Base-by-base conservation (phyloP, 257 asterid genomes). In the Ocimum tenuiflorum region DNA sequence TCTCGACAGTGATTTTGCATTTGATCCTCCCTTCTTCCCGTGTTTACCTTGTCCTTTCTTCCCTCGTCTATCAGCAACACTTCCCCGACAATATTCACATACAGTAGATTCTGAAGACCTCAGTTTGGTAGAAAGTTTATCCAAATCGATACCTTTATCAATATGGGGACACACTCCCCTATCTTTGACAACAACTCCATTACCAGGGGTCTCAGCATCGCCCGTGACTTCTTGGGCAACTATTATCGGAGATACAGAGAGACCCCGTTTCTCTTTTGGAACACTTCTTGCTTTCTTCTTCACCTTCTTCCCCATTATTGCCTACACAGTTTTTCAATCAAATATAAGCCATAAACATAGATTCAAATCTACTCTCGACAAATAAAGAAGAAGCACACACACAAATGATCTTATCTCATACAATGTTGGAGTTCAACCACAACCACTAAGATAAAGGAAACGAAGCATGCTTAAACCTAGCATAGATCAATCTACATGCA, bases 71-170 rank as follows among this genome's bases (percentile, higher is more conserved):
- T 85, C 88, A 46, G 45, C 82, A 49, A 49, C 78, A 55, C 72
- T 78, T 60, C 75, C 96, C 47, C 89, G 81, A 68, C 97, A 92
- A 75, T 88, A 87, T 67, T 86, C 95, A 80, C 99, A 92, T 14
- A 29, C 77, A 29, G 72, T 14, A 41, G 83, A 74, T 29, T 65
- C 84, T 10, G 85, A 70, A 49, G 83, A 73, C 51, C 74, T 56
- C 11, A 87, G 65, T 67, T 86, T 88, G 14, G 79, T 69, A 49
- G 88, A 74, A 56, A 89, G 81, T 45, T 76, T 82, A 57, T 86
- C 95, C 70, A 86, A 58, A 77, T 81, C 54, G 71, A 87, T 63
- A 39, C 91, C 91, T 74, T 69, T 78, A 41, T 77, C 86, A 18
- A 87, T 41, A 73, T 92, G 99, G 48, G 83, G 65, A 67, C 99